A percentile compares a stretch with the other conserved stretches of the same genome.
Conservation (phyloP, 2,329 filamentous ascomycete species). For the Aspergillus ochraceus region DNA sequence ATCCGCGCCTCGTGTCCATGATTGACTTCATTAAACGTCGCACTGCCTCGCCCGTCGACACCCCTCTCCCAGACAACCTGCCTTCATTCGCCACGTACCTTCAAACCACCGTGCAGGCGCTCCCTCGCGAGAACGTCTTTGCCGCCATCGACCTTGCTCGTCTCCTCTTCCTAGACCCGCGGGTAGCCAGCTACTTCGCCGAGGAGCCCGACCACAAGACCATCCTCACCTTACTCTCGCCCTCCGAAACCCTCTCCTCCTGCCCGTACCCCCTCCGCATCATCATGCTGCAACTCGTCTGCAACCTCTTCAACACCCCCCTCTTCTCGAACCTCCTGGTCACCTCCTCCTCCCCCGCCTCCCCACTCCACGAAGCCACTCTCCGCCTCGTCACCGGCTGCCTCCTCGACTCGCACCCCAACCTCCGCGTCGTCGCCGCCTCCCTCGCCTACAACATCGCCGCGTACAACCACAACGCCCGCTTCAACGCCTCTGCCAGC, state of each 20-base stretch:
- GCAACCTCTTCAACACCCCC: conserved; percentile 78
- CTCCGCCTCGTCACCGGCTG: conserved; percentile 72
- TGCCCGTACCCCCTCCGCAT: conserved; percentile 81
- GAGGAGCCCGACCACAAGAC: conserved; percentile 69
- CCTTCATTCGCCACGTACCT: conserved; percentile 64
- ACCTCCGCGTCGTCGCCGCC: conserved; percentile 76
- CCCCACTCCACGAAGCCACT: conserved; percentile 56
- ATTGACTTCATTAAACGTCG: conserved; percentile 66
- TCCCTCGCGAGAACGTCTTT: conserved; percentile 70
- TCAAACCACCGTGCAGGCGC: conserved; percentile 51
- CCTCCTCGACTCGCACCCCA: conserved; percentile 76
- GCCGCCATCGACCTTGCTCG: conserved; percentile 83
- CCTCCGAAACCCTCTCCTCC: conserved; percentile 49
- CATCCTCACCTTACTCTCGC: conserved; percentile 55
- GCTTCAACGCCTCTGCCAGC: conserved; percentile 41
- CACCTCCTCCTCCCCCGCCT: conserved; percentile 57
- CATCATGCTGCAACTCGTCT: conserved; percentile 76
- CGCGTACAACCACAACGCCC: conserved; percentile 65
- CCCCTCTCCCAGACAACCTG: conserved; percentile 71
- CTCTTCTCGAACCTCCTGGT: conserved; percentile 77
- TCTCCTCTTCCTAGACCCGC: conserved; percentile 71
- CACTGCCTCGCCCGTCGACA: conserved; percentile 56
- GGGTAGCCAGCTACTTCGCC: conserved; percentile 78
- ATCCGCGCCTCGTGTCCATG: conserved; percentile 63
- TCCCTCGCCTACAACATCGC: conserved; percentile 83